Evolutionary conservation across 805 yeast species (phyloP), one percentile per base, ranked within the genome.

Genomic region (Candida chauliodis): DNA sequence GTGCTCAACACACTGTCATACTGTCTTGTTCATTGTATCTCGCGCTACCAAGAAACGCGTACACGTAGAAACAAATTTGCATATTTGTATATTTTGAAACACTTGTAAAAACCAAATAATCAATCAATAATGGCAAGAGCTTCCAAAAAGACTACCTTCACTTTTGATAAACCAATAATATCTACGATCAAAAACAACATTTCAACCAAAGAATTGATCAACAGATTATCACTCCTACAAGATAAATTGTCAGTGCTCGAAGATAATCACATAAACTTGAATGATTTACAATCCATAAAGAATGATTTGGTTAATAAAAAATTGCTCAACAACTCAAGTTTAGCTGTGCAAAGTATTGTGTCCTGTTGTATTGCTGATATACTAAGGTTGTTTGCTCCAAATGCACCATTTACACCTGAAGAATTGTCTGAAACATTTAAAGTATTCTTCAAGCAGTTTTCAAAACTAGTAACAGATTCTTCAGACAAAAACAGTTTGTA

Each of bases 331-430:
- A 82, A 81, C 51, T 69, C 76, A 34, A 87, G 86, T 51, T 42
- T 55, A 3, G 93, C 91, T 4, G 78, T 89, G 6, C 83, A 79
- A 46, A 78, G 90, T 0, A 76, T 69, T 41, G 74, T 74, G 1
- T 79, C 93, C 6, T 82, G 95, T 51, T 80, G 93, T 45, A 45
- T 88, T 6, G 71, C 88, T 5, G 95, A 89, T 54, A 66, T 90
- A 8, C 59, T 89, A 29, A 68, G 95, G 41, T 57, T 90, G 11
- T 82, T 73, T 51, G 96, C 95, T 0, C 96, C 96, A 0, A 86
- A 89, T 54, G 95, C 96, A 5, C 96, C 97, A 3, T 89, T 74
- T 58, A 77, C 84, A 2, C 78, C 79, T 17, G 45, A 63, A 1
- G 81, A 83, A 47, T 65, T 89, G 26, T 65, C 78, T 1, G 79